Percentiles rank a stretch among this genome's conserved stretches.
Conservation (phyloP, 306 rosid species). For the Dryas alaskensis region DNA sequence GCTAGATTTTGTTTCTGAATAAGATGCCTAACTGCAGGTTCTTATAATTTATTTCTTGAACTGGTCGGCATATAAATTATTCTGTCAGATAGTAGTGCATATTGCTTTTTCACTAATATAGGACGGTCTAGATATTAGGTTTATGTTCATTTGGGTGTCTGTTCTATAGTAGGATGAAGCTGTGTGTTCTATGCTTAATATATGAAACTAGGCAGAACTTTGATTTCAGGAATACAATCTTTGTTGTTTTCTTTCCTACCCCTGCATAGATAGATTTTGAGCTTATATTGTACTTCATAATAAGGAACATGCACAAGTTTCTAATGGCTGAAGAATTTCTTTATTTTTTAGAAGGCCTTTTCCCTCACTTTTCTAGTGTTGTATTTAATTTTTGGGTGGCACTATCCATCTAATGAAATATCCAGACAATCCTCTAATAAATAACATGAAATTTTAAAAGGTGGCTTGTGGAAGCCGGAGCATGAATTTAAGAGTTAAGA, state of each 20-base stretch:
- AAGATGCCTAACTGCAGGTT: constrained; percentile 5
- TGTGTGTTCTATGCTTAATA: neutral
- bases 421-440: constrained; percentile 25
- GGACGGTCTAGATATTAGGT: constrained; percentile 8
- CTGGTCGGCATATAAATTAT: neutral
- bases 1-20: constrained; percentile 27
- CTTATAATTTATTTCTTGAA: neutral
- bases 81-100: neutral
- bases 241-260: neutral
- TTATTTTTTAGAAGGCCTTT: neutral
- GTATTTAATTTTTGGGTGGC: constrained; percentile 13
- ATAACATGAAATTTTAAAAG: constrained; percentile 36
- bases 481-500: constrained; percentile 72
- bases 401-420: constrained; percentile 23
- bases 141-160: constrained; percentile 1
- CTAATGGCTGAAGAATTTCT: neutral
- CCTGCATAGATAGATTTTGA: neutral
- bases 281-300: neutral
- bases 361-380: constrained; percentile 8
- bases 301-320: neutral
- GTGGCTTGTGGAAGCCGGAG: constrained; percentile 86
- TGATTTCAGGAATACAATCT: neutral
- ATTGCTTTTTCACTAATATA: constrained; percentile 3
- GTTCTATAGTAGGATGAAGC: neutral
- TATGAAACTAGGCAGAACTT: neutral